Conservation (phyloP, 2,329 filamentous ascomycete genomes). For the Hypoxylon sp. region DNA sequence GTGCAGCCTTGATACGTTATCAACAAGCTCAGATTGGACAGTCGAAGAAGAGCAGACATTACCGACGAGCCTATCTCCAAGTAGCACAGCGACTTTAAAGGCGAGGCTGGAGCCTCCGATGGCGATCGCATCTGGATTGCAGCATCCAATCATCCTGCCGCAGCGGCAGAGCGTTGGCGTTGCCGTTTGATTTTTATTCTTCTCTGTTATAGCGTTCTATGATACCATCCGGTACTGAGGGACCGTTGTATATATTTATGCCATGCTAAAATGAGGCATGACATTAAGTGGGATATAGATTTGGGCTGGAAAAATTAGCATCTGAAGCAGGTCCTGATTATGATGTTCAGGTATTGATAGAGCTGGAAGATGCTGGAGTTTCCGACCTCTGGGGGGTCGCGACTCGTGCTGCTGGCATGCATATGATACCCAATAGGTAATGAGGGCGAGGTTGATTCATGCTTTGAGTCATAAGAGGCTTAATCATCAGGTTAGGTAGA, state of each 20-base stretch:
- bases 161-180: constrained; percentile 63
- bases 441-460: constrained; percentile 30
- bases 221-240: constrained; percentile 46
- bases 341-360: constrained; percentile 44
- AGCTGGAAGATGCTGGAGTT: constrained; percentile 18
- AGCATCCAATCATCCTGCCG: constrained; percentile 49
- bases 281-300: constrained; percentile 37
- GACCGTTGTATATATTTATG: constrained; percentile 44
- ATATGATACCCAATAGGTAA: constrained; percentile 44
- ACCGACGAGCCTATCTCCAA: constrained; percentile 66
- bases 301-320: constrained; percentile 35
- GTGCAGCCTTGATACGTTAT: constrained; percentile 63
- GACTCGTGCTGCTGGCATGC: constrained; percentile 36
- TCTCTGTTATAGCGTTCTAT: constrained; percentile 45
- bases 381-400: constrained; percentile 30
- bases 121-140: constrained; percentile 47
- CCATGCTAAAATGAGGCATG: constrained; percentile 18
- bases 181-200: constrained; percentile 59
- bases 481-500: constrained; percentile 26
- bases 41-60: constrained; percentile 60
- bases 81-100: constrained; percentile 62
- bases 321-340: constrained; percentile 44
- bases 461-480: constrained; percentile 19
- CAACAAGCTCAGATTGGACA: constrained; percentile 68
- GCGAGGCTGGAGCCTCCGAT: constrained; percentile 57